Percentiles rank a stretch among this genome's conserved stretches.
Evolutionary conservation across 164 flowering plant species (phyloP).

Genomic region (grape (Vitis vinifera)): ASM3070453v1 NC_081813.1:925001-925500

Average conservation of each 20-base stretch:
- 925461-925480: slow-evolving; percentile 81
- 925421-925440: slow-evolving; percentile 93
- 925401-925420: slow-evolving; percentile 82
- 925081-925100: too few relatives aligned
- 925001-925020: background rate
- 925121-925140: too few relatives aligned
- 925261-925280: slow-evolving; percentile 76
- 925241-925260: slow-evolving; percentile 82
- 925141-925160: too few relatives aligned
- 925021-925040: background rate
- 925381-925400: slow-evolving; percentile 58
- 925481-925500: slow-evolving; percentile 89
- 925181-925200: too few relatives aligned
- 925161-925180: too few relatives aligned
- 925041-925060: background rate
- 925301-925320: slow-evolving; percentile 63
- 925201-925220: too few relatives aligned
- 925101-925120: background rate
- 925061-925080: too few relatives aligned
- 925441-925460: slow-evolving; percentile 68
- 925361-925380: slow-evolving; percentile 81
- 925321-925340: slow-evolving; percentile 56
- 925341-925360: slow-evolving; percentile 78
- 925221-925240: background rate
- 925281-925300: slow-evolving; percentile 69